Evolutionary conservation across 106 monocot genomes (phyloP), one percentile per base, ranked within the genome.

Genomic region (Platanthera guangdongensis): DNA sequence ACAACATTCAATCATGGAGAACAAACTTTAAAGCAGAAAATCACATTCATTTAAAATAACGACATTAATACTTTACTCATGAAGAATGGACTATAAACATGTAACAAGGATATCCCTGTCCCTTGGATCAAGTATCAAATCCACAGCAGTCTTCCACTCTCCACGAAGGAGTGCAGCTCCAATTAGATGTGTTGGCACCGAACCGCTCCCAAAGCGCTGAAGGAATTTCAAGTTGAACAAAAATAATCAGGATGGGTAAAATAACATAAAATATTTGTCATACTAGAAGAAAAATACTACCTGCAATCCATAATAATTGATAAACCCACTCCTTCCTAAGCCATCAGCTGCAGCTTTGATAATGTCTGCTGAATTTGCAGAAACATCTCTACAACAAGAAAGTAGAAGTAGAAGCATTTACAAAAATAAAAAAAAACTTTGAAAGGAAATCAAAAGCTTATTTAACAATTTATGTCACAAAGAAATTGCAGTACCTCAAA

Each of bases 191-290:
- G 99, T 99, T 77, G 99, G 99, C 72, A 99, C 82, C 32, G 94
- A 94, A 76, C 99, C 99, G 84, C 94, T 94, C 87, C 99, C 99
- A 88, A 99, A 99, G 50, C 99, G 89, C 99, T 99, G 65, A 75
- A 30, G 73, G 10, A 54, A 53, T 82, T 77, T 46, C 57, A 80
- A 78, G 74, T 46, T 64, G 16, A 76, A 39, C 68, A 25, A 70
- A 55, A 71, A 19, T 4, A 32, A 65, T 47, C 52, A 9, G 30
- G 14, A 15, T 70, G 4, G 11, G 16, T 70, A 1, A 70, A 4
- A 47, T 7, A 48, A 47, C 47, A 70, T 47, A n/a, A 13, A 55
- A 74, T 28, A 21, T 60, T 50, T 67, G 49, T 7, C 68, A 68
- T 57, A 18, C 25, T 83, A 39, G 7, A 68, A 4, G 18, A 50